Evolutionary conservation across 257 asterid species (phyloP).

Genomic region (Prunella vulgaris): DNA sequence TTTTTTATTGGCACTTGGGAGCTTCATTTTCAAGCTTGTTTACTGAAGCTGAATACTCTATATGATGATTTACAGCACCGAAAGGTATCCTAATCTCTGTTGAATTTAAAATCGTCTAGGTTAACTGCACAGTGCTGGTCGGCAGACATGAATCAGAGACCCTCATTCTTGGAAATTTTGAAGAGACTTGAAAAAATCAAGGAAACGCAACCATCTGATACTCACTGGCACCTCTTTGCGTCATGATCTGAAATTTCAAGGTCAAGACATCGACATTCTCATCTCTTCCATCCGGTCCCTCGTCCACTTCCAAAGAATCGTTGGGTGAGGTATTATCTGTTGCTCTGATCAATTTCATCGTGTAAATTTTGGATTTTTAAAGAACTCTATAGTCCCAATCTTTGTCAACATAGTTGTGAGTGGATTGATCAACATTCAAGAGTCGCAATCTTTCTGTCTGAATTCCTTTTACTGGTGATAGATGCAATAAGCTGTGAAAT

Average conservation of each 20-base stretch:
- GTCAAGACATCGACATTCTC: neutral
- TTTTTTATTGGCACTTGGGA: too few relatives aligned
- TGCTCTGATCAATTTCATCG: neutral
- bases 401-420: neutral
- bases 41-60: neutral
- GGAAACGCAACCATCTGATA: slow-evolving; percentile 54
- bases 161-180: slow-evolving; percentile 78
- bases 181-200: slow-evolving; percentile 76
- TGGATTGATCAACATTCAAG: slow-evolving; percentile 10
- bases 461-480: slow-evolving; percentile 7
- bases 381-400: neutral
- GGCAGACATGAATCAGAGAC: slow-evolving; percentile 79
- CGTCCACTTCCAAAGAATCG: neutral
- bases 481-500: slow-evolving; percentile 21
- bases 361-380: neutral
- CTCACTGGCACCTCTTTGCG: slow-evolving; percentile 72
- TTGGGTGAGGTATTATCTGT: neutral
- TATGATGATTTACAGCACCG: neutral
- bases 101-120: slow-evolving; percentile 33
- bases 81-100: neutral
- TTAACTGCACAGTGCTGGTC: slow-evolving; percentile 81
- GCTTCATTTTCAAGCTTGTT: too few relatives aligned
- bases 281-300: neutral
- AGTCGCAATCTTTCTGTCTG: slow-evolving; percentile 4
- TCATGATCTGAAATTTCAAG: slow-evolving; percentile 22